Conservation (phyloP, 2,329 filamentous ascomycete genomes). For the Magnaporthiopsis rhizophila region DNA sequence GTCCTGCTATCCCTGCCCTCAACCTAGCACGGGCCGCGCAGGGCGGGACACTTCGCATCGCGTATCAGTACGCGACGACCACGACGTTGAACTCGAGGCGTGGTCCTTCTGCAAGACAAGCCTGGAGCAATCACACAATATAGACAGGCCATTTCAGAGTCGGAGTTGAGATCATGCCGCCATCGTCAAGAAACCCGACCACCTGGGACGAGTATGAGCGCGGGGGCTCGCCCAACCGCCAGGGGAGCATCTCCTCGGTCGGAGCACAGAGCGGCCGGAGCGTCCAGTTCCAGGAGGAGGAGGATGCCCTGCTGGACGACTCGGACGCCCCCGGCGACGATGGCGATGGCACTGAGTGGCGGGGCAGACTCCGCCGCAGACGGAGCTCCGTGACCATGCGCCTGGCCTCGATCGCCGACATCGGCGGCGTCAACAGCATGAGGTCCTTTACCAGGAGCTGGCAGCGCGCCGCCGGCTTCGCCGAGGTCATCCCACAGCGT, state of each 20-base stretch:
- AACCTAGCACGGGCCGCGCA: no score
- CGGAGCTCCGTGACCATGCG: slow-evolving; percentile 44
- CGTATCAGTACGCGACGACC: background rate
- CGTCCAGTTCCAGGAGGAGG: slow-evolving; percentile 32
- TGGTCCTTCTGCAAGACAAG: no score
- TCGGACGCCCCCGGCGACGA: slow-evolving; percentile 24
- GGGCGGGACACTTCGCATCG: no score
- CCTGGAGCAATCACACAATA: no score
- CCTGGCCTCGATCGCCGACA: slow-evolving; percentile 54
- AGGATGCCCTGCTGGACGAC: slow-evolving; percentile 31
- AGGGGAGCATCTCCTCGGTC: slow-evolving; percentile 31
- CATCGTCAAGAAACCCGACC: slow-evolving; percentile 24
- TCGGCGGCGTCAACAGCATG: slow-evolving; percentile 88
- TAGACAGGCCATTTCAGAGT: no score
- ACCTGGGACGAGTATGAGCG: slow-evolving; percentile 41
- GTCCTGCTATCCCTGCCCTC: no score
- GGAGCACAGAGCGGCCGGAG: slow-evolving; percentile 25
- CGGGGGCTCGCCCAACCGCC: slow-evolving; percentile 27
- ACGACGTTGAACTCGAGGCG: background rate
- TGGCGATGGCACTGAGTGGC: background rate
- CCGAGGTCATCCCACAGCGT: slow-evolving; percentile 75
- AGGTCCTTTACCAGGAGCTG: slow-evolving; percentile 89
- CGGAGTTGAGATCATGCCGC: background rate
- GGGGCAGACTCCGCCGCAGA: slow-evolving; percentile 21
- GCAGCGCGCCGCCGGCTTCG: slow-evolving; percentile 83